Conservation (phyloP, 2,329 filamentous ascomycete genomes). For the Tympanopsis confertula region DNA sequence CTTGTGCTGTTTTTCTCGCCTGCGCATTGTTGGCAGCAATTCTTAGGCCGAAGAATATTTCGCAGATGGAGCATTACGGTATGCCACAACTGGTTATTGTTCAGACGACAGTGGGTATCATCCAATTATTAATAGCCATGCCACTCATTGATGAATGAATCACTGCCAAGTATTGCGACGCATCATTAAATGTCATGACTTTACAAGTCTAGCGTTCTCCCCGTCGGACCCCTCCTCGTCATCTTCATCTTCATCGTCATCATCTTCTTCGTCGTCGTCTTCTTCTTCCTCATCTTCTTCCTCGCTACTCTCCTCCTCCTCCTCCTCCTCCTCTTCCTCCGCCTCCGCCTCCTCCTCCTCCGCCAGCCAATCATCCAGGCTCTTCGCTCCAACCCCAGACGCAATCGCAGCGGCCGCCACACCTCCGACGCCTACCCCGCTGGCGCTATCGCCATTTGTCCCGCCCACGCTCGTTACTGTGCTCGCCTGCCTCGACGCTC, state of each 20-base stretch:
- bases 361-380: constrained; percentile 84
- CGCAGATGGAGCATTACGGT: no score
- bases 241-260: constrained; percentile 31
- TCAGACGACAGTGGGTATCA: no score
- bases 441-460: constrained; percentile 21
- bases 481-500: constrained; percentile 32
- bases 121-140: no score
- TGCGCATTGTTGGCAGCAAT: no score
- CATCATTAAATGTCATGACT: no score
- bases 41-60: no score
- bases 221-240: constrained; percentile 20
- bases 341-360: constrained; percentile 54
- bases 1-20: no score
- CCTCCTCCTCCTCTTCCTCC: constrained; percentile 38
- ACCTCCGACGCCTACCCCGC: constrained; percentile 17
- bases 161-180: no score
- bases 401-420: constrained; percentile 14
- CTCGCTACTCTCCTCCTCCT: constrained; percentile 31
- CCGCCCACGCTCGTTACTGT: constrained; percentile 56
- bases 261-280: constrained; percentile 37
- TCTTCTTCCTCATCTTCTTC: constrained; percentile 39
- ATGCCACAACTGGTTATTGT: no score
- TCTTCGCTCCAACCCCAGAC: constrained; percentile 56
- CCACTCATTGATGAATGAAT: no score
- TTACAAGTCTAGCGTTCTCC: no score